These are phyloP conservation scores for Aspergillus leporis DNA, from an alignment of 495 filamentous ascomycete species.

Conservation along the genomic window DNA sequence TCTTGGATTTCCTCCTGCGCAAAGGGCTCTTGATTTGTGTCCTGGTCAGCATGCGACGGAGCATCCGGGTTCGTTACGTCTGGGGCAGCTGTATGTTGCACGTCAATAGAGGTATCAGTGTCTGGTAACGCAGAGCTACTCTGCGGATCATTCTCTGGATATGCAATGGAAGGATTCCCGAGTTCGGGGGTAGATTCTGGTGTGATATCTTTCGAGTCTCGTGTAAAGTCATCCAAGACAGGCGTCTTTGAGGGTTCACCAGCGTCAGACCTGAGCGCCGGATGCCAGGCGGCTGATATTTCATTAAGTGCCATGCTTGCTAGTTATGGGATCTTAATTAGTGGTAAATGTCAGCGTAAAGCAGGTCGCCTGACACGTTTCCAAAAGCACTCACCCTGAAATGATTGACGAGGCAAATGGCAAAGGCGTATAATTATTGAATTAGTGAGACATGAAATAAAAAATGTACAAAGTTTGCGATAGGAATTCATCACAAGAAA, in stretches of 20 bases:
- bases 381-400: conserved; percentile 16
- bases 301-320: conserved; percentile 23
- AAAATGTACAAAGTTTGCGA: conserved; percentile 11
- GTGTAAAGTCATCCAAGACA: conserved; percentile 14
- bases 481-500: conserved; percentile 13
- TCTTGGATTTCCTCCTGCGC: background rate
- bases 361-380: conserved; percentile 17
- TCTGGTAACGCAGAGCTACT: background rate
- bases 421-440: conserved; percentile 9
- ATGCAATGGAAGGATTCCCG: conserved; percentile 2
- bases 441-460: conserved; percentile 14
- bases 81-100: conserved; percentile 1
- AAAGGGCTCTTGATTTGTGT: background rate
- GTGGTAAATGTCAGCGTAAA: conserved; percentile 9
- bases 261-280: conserved; percentile 38
- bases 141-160: conserved; percentile 3
- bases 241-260: conserved; percentile 13
- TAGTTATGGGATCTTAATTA: conserved; percentile 11
- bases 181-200: conserved; percentile 12
- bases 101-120: background rate
- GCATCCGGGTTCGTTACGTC: conserved; percentile 4
- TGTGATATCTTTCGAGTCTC: conserved; percentile 13
- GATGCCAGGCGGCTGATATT: conserved; percentile 40
- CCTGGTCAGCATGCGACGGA: conserved; percentile 1
- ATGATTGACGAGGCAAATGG: conserved; percentile 14